A percentile compares a stretch with the other conserved stretches of the same genome.
Conservation (phyloP, 495 filamentous ascomycete species). For the Daldinia vernicosa region DNA sequence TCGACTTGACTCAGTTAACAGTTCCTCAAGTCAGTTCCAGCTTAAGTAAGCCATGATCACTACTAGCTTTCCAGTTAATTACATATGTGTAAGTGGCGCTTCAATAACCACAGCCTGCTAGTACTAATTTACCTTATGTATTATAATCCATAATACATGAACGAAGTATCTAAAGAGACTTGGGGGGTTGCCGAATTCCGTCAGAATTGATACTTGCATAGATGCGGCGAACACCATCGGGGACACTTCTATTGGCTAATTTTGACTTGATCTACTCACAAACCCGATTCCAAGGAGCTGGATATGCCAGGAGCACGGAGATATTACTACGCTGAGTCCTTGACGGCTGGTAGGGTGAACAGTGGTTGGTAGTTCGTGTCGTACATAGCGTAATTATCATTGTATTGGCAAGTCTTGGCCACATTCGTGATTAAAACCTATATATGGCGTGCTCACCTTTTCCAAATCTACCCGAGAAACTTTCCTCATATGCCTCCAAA, state of each 20-base stretch:
- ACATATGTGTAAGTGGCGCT: background rate
- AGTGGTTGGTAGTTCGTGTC: slow-evolving; percentile 11
- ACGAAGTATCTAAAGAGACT: background rate
- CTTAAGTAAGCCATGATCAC: background rate
- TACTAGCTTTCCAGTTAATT: background rate
- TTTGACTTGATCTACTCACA: background rate
- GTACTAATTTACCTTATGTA: background rate
- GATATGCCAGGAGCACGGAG: slow-evolving; percentile 17
- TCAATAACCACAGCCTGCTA: background rate
- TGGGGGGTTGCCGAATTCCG: background rate
- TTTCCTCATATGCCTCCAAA: slow-evolving; percentile 14
- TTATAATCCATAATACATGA: background rate
- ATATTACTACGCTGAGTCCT: slow-evolving; percentile 16
- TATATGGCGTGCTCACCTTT: slow-evolving; percentile 19
- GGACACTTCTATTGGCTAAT: slow-evolving; percentile 22
- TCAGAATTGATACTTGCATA: background rate
- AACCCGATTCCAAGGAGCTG: slow-evolving; percentile 24
- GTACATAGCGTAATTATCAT: slow-evolving; percentile 10
- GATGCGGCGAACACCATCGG: slow-evolving; percentile 16
- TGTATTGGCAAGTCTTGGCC: slow-evolving; percentile 9
- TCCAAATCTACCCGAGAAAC: slow-evolving; percentile 9
- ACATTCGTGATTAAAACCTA: slow-evolving; percentile 21
- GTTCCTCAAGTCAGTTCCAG: no score
- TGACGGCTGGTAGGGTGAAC: background rate
- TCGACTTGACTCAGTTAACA: background rate